Base-by-base conservation (phyloP, 2,329 filamentous ascomycete genomes). In the Shiraia bambusicola region DNA sequence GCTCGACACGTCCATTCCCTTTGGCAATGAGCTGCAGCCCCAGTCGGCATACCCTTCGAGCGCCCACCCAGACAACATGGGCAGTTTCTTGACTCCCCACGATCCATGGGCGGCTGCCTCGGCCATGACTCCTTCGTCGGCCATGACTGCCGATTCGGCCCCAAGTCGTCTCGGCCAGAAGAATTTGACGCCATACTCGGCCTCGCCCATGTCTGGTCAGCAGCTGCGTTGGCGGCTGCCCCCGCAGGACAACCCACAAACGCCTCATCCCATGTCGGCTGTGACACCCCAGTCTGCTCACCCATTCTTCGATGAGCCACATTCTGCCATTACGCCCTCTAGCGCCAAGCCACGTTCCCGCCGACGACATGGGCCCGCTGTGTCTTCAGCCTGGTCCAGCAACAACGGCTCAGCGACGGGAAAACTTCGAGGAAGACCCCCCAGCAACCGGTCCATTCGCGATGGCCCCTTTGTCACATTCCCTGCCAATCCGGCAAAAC, bases 361-460 rank as follows among this genome's bases (percentile, higher is more conserved):
- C 40, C 76, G 84, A 40, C 80, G 88, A 3, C 87, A 94, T 63
- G 90, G 90, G 0, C 87, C 89, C 0, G 89, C 88, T 6, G 88
- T 95, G 0, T 95, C 90, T 1, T 95, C 90, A 8, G 91, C 91
- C 1, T 96, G 91, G 91, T 82, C 86, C 40, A 82, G 82, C 49
- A 81, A 78, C 44, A 80, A 80, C 12, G 74, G 77, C 28, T 75
- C 82, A 10, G 72, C 80, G 1, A 80, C 77, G 4, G 84, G 85
- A 2, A 94, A 91, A 65, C 76, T 86, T 11, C 77, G 90, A 51
- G 90, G 91, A 6, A 77, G 91, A 45, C 91, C 91, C 29, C 88
- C 88, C 0, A 86, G 83, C 41, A 87, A 85, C 55, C 79, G 82
- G 17, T 78, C 76, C n/a, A 76, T 77, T 0, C 76, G 80, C 11